These are phyloP conservation scores for Linderniella brevidens DNA, from an alignment of 257 asterid species.

Conservation along the genomic window DNA sequence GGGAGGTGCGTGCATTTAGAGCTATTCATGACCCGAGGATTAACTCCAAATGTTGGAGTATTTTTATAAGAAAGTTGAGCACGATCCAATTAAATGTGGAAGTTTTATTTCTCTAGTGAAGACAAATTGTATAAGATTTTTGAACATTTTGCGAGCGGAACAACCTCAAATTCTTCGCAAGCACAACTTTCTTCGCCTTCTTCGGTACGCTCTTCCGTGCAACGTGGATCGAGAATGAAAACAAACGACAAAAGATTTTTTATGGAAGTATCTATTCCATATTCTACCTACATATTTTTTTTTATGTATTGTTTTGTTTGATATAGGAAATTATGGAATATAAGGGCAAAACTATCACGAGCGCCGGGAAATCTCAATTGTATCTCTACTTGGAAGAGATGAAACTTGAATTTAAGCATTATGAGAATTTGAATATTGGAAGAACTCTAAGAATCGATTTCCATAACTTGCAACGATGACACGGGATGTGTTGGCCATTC, in stretches of 20 bases:
- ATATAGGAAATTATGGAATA: neutral
- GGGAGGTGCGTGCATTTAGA: slow-evolving; percentile 2
- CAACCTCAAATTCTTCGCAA: neutral
- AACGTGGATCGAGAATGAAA: neutral
- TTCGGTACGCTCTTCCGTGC: too few species aligned
- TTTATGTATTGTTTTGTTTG: neutral
- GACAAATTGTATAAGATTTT: neutral
- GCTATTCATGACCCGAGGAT: neutral
- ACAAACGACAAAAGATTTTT: neutral
- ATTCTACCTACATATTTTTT: neutral
- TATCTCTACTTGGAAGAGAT: neutral
- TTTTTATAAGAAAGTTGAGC: slow-evolving; percentile 1
- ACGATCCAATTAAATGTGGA: neutral
- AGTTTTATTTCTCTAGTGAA: neutral
- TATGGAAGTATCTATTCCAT: neutral
- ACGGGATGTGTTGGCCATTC: too few species aligned
- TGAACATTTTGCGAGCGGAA: neutral
- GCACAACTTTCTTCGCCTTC: neutral
- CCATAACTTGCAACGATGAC: too few species aligned
- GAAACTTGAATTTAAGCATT: too few species aligned
- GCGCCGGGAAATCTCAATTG: neutral
- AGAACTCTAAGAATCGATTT: too few species aligned
- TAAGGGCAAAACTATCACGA: neutral
- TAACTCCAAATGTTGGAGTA: neutral
- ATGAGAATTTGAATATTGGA: too few species aligned